These are phyloP conservation scores for Suhomyces terraborum DNA, from an alignment of 1,139 yeast genomes.

Conservation along the genomic window DNA sequence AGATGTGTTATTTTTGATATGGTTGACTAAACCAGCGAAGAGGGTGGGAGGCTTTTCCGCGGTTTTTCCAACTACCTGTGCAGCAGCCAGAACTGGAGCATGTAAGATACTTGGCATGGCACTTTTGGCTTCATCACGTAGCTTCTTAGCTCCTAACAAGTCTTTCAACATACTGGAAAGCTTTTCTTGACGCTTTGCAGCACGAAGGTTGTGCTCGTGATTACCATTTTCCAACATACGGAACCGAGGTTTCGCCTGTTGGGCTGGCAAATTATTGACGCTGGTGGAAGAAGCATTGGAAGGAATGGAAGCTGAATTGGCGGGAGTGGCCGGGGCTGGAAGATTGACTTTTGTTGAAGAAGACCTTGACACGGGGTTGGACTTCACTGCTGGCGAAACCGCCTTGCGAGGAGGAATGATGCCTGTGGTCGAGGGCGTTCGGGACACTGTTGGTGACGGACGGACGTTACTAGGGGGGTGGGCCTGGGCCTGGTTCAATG, in stretches of 20 bases:
- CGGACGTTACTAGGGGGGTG: conserved; percentile 5
- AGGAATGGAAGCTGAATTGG: not conserved
- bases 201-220: conserved; percentile 78
- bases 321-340: not conserved
- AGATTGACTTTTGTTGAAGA: conserved; percentile 16
- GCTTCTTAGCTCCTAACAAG: conserved; percentile 75
- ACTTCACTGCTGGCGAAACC: conserved; percentile 12
- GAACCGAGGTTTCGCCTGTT: conserved; percentile 44
- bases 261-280: conserved; percentile 9
- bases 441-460: conserved; percentile 19
- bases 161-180: conserved; percentile 85
- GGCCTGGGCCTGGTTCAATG: conserved; percentile 15
- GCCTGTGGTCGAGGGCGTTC: conserved; percentile 21
- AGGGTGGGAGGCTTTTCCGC: conserved; percentile 66
- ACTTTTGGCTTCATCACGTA: conserved; percentile 77
- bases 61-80: conserved; percentile 14
- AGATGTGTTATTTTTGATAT: conserved; percentile 47
- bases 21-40: conserved; percentile 78
- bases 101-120: conserved; percentile 73
- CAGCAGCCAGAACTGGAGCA: conserved; percentile 13
- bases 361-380: conserved; percentile 18
- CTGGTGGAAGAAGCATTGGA: conserved; percentile 15
- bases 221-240: conserved; percentile 60
- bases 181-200: conserved; percentile 86
- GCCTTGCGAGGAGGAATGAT: conserved; percentile 8